A percentile compares a stretch with the other conserved stretches of the same genome.
Conservation (phyloP, 345 rosid genomes). For the Arabidopsis arenosa region DNA sequence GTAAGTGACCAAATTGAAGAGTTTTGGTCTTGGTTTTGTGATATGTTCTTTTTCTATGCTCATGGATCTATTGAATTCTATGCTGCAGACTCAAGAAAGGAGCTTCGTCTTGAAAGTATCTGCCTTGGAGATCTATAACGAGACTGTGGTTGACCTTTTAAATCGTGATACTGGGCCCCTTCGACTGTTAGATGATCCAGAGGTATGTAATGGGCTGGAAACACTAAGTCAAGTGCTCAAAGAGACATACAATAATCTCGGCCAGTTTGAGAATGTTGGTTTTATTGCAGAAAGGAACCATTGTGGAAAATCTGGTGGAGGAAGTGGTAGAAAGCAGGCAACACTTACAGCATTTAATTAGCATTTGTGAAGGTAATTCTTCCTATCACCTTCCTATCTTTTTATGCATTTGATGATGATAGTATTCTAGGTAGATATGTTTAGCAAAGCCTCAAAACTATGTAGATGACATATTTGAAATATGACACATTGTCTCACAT, state of each 20-base stretch:
- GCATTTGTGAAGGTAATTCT: slow-evolving; percentile 82
- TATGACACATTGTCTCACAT: slow-evolving; percentile 9
- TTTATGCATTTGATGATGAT: slow-evolving; percentile 8
- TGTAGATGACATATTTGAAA: slow-evolving; percentile 3
- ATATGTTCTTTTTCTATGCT: neutral
- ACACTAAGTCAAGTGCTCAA: slow-evolving; percentile 24
- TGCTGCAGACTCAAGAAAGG: slow-evolving; percentile 70
- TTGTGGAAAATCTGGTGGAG: slow-evolving; percentile 85
- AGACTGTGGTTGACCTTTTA: slow-evolving; percentile 84
- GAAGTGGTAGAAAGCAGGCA: slow-evolving; percentile 74
- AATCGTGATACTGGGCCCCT: slow-evolving; percentile 82
- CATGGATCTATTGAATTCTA: slow-evolving; percentile 11
- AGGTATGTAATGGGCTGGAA: slow-evolving; percentile 57
- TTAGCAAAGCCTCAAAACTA: slow-evolving; percentile 5
- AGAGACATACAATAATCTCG: slow-evolving; percentile 13
- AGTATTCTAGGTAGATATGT: slow-evolving; percentile 5
- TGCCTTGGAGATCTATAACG: slow-evolving; percentile 94
- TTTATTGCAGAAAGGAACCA: slow-evolving; percentile 77
- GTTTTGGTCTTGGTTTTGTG: neutral
- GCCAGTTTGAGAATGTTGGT: slow-evolving; percentile 28
- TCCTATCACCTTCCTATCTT: slow-evolving; percentile 8
- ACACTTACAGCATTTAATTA: slow-evolving; percentile 79
- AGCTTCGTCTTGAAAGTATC: slow-evolving; percentile 76
- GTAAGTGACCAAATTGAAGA: slow-evolving; percentile 47
- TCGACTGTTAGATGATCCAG: slow-evolving; percentile 95